Evolutionary conservation across 148 eudicot species (phyloP).

Genomic region (Pharnaceum exiguum): DNA sequence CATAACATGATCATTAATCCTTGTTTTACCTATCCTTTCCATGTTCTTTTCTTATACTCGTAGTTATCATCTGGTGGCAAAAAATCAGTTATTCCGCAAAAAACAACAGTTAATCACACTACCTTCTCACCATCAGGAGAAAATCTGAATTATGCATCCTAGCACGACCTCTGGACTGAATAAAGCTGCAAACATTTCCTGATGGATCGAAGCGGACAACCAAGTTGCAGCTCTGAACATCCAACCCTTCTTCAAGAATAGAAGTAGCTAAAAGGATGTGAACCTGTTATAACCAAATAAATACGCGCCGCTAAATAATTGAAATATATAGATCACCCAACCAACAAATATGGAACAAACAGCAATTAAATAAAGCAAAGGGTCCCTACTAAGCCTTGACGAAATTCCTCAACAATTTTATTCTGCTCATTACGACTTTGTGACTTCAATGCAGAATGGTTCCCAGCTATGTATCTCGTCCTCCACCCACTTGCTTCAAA

Average conservation of each 20-base stretch:
- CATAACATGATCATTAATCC: too few relatives aligned
- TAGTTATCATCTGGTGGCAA: too few relatives aligned
- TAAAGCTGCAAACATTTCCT: conserved; percentile 76
- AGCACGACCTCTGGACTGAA: conserved; percentile 94
- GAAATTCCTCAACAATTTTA: conserved; percentile 61
- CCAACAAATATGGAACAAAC: too few relatives aligned
- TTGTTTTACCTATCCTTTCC: too few relatives aligned
- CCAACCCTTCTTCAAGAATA: conserved; percentile 72
- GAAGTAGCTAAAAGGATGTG: conserved; percentile 86
- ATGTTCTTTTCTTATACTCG: too few relatives aligned
- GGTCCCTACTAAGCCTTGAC: conserved; percentile 51
- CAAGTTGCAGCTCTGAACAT: conserved; percentile 63
- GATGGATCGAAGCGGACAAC: conserved; percentile 63
- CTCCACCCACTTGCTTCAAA: conserved; percentile 52
- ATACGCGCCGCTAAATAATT: too few relatives aligned
- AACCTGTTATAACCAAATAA: too few relatives aligned
- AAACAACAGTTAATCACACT: background rate
- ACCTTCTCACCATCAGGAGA: conserved; percentile 69
- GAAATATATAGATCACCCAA: background rate
- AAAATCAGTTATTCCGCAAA: too few relatives aligned
- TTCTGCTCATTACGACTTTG: conserved; percentile 70
- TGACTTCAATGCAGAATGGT: conserved; percentile 33
- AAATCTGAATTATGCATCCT: conserved; percentile 73
- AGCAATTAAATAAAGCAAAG: background rate
- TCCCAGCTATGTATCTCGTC: conserved; percentile 67